phyloP scores from a whole-genome alignment of 148 eudicot genomes.

The Agrostemma githago region DNA sequence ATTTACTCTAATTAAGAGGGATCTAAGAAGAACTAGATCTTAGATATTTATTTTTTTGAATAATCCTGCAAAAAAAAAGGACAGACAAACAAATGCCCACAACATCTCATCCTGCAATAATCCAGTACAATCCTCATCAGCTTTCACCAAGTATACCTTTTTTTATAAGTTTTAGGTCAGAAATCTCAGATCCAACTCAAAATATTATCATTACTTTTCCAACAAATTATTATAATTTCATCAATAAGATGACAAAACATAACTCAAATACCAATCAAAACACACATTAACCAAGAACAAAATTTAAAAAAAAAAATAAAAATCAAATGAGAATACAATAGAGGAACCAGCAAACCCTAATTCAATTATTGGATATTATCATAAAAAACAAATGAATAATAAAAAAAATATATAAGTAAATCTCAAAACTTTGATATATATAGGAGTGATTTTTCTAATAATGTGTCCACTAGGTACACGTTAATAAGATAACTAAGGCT shows the following conservation, averaged over 20 bases:
- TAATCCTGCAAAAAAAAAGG: slow-evolving; percentile 19
- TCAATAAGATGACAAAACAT: background rate
- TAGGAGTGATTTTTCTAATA: too few species aligned
- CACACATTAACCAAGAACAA: background rate
- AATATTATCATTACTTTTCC: background rate
- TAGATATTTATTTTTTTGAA: background rate
- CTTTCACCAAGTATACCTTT: background rate
- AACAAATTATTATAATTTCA: background rate
- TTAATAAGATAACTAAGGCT: too few species aligned
- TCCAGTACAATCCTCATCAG: slow-evolving; percentile 1
- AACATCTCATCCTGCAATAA: slow-evolving; percentile 8
- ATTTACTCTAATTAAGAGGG: background rate
- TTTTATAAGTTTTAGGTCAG: slow-evolving; percentile 2
- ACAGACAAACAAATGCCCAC: slow-evolving; percentile 29
- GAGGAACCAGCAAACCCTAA: background rate
- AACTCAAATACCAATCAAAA: background rate
- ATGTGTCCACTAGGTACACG: too few species aligned
- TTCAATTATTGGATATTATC: too few species aligned
- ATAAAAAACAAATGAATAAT: background rate
- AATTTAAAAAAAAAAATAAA: background rate
- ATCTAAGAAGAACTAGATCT: background rate
- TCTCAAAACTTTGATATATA: too few species aligned
- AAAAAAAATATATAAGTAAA: background rate
- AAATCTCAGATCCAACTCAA: slow-evolving; percentile 19
- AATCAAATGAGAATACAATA: background rate